Percentiles rank a stretch among this genome's conserved stretches.
Conservation (phyloP, 2,329 filamentous ascomycete species). For the Nigrospora oryzae region DNA sequence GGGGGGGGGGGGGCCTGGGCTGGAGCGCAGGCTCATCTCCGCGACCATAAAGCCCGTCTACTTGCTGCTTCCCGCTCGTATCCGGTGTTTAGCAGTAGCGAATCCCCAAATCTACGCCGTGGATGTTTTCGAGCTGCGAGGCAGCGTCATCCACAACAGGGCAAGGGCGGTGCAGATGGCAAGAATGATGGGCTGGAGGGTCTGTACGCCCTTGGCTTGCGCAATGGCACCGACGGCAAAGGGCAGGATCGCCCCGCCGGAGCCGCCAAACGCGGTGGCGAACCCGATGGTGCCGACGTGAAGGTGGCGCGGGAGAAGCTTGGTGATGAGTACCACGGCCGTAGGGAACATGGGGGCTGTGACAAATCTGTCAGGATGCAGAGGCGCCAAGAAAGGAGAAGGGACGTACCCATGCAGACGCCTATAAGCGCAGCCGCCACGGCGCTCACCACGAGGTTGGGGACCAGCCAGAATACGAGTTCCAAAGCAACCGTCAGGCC, state of each 20-base stretch:
- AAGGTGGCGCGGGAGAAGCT: constrained; percentile 58
- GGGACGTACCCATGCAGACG: constrained; percentile 57
- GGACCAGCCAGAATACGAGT: constrained; percentile 74
- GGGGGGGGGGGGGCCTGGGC: too few species aligned
- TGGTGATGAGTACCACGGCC: constrained; percentile 61
- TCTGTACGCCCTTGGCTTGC: constrained; percentile 42
- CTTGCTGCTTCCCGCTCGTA: too few species aligned
- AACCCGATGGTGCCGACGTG: constrained; percentile 75
- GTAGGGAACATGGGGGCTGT: constrained; percentile 59
- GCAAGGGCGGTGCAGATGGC: constrained; percentile 35
- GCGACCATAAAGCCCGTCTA: too few species aligned
- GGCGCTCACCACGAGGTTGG: constrained; percentile 66
- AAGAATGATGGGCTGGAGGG: constrained; percentile 49
- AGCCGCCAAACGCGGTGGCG: constrained; percentile 65
- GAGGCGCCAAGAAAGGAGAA: too few species aligned
- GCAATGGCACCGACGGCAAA: constrained; percentile 61
- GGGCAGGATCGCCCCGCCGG: constrained; percentile 58
- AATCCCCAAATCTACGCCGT: too few species aligned
- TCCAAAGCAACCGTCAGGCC: constrained; percentile 54
- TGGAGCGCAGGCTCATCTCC: too few species aligned
- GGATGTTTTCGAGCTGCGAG: constrained; percentile 10
- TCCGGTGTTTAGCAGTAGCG: too few species aligned
- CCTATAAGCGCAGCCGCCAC: constrained; percentile 64
- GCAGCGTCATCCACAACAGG: constrained; percentile 36
- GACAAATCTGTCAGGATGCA: too few species aligned